Conservation (phyloP, 495 filamentous ascomycete genomes). For the Diplogelasinospora grovesii region DNA sequence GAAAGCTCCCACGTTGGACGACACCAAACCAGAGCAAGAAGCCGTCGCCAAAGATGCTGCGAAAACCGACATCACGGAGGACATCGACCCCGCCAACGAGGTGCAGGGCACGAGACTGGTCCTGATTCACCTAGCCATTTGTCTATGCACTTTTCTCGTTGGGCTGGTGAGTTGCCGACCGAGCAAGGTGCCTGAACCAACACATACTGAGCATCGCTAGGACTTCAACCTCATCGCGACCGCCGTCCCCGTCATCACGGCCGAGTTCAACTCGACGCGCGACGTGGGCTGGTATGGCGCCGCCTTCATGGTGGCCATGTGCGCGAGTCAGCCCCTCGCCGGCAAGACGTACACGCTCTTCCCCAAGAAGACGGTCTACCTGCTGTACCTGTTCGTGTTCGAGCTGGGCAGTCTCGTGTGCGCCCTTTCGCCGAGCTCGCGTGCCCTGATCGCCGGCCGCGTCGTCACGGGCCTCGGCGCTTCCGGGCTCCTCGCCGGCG, state of each 20-base stretch:
- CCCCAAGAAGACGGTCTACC: constrained; percentile 34
- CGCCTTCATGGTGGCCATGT: constrained; percentile 44
- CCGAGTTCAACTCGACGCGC: constrained; percentile 27
- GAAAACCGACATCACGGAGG: too few species aligned
- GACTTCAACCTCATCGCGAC: constrained; percentile 50
- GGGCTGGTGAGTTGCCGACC: too few species aligned
- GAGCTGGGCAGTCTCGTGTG: constrained; percentile 40
- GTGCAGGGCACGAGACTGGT: too few species aligned
- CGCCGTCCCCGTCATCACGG: constrained; percentile 37
- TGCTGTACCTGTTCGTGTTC: constrained; percentile 32
- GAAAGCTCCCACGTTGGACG: too few species aligned
- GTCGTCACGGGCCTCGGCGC: constrained; percentile 40
- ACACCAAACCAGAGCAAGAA: too few species aligned
- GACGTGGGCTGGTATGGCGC: constrained; percentile 44
- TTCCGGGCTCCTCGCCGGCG: constrained; percentile 38
- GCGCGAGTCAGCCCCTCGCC: constrained; percentile 38
- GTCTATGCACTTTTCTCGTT: too few species aligned
- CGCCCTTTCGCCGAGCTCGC: constrained; percentile 37
- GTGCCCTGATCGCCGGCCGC: constrained; percentile 42
- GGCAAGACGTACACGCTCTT: constrained; percentile 46
- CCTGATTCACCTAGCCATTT: too few species aligned
- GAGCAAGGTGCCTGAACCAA: too few species aligned
- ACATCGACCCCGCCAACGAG: too few species aligned
- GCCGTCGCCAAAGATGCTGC: too few species aligned
- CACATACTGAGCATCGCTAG: too few species aligned